Conservation (phyloP, 2,329 filamentous ascomycete genomes). For the Basipetospora chlamydospora region DNA sequence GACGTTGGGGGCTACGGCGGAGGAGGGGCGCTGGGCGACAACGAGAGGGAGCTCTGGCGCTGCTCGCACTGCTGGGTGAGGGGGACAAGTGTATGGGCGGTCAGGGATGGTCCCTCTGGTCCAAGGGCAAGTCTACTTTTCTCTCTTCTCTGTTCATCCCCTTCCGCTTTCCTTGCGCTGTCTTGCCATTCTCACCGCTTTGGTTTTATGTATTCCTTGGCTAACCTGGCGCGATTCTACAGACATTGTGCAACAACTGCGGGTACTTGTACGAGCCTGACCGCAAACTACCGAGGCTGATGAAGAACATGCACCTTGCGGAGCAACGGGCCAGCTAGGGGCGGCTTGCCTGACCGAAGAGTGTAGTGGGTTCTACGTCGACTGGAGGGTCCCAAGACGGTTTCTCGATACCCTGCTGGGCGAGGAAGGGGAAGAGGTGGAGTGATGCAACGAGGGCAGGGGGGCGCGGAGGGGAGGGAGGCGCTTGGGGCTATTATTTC, state of each 20-base stretch:
- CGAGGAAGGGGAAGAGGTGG: no score
- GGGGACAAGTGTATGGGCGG: slow-evolving; percentile 87
- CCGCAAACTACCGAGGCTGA: slow-evolving; percentile 53
- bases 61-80: slow-evolving; percentile 79
- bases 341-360: no score
- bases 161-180: slow-evolving; percentile 3
- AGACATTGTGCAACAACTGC: slow-evolving; percentile 89
- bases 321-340: slow-evolving; percentile 18
- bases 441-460: no score
- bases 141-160: slow-evolving; percentile 8
- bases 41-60: slow-evolving; percentile 71
- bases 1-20: slow-evolving; percentile 64
- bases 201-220: slow-evolving; percentile 2
- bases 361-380: no score
- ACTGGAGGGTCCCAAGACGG: no score
- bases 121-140: slow-evolving; percentile 49
- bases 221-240: slow-evolving; percentile 11
- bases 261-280: slow-evolving; percentile 80
- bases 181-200: no score
- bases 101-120: slow-evolving; percentile 77
- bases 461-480: no score
- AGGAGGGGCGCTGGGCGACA: slow-evolving; percentile 54
- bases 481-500: no score
- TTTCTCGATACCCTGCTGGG: no score
- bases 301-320: slow-evolving; percentile 23